Conservation (phyloP, 495 filamentous ascomycete genomes). For the Tuber borchii region DNA sequence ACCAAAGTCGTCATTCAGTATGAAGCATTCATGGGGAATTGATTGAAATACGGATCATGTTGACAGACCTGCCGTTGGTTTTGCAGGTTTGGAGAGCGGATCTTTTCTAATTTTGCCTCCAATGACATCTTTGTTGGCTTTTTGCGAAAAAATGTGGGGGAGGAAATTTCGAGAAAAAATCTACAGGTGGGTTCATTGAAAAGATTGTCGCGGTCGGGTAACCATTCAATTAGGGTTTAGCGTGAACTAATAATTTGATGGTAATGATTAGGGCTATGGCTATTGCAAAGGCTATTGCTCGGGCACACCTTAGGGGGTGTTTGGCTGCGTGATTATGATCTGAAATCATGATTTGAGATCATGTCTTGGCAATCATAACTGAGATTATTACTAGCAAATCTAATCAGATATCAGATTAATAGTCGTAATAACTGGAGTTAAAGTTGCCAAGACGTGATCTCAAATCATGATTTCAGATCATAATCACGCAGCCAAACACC, state of each 20-base stretch:
- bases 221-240: not conserved
- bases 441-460: too few relatives aligned
- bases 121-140: slow-evolving; percentile 48
- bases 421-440: too few relatives aligned
- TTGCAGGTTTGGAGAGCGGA: slow-evolving; percentile 90
- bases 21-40: not conserved
- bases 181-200: not conserved
- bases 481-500: too few relatives aligned
- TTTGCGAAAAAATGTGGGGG: not conserved
- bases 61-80: slow-evolving; percentile 78
- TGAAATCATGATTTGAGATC: too few relatives aligned
- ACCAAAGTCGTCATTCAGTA: slow-evolving; percentile 15
- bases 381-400: too few relatives aligned
- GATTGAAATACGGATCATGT: not conserved
- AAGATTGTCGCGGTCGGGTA: slow-evolving; percentile 22
- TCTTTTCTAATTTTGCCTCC: slow-evolving; percentile 87
- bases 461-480: too few relatives aligned
- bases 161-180: slow-evolving; percentile 11
- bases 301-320: too few relatives aligned
- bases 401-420: too few relatives aligned
- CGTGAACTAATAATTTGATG: not conserved
- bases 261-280: too few relatives aligned
- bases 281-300: too few relatives aligned
- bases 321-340: too few relatives aligned
- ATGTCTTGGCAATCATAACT: too few relatives aligned